phyloP scores from a whole-genome alignment of 2,329 filamentous ascomycete genomes.

The Colletotrichum tropicale region DNA sequence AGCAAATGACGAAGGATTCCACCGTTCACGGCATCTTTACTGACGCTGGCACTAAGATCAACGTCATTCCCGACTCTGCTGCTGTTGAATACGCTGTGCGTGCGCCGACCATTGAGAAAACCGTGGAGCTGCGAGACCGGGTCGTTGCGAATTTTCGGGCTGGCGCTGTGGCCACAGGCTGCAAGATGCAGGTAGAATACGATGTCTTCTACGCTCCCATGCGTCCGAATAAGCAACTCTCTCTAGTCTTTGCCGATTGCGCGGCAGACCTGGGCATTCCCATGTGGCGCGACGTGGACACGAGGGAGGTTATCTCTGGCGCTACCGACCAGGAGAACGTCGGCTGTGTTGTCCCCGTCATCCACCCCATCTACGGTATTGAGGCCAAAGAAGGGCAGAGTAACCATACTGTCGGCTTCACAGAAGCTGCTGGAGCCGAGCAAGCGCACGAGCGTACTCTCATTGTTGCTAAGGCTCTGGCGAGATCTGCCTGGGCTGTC shows the following conservation, averaged over 20 bases:
- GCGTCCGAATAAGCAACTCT: neutral
- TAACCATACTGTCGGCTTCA: neutral
- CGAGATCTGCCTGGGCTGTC: neutral
- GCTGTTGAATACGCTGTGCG: neutral
- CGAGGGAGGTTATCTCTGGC: neutral
- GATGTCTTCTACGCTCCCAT: neutral
- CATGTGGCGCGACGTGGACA: neutral
- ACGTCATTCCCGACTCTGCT: neutral
- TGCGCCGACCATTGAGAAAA: neutral
- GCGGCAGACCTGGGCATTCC: neutral
- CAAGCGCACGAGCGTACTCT: neutral
- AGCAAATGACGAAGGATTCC: slow-evolving; percentile 52
- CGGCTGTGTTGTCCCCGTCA: neutral
- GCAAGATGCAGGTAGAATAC: neutral
- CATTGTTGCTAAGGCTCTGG: neutral
- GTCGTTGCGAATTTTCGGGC: neutral
- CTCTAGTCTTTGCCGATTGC: neutral
- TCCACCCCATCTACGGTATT: neutral
- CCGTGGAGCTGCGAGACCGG: neutral
- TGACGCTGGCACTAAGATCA: neutral
- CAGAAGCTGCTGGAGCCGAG: neutral
- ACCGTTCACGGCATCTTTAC: slow-evolving; percentile 42
- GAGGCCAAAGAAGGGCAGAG: neutral
- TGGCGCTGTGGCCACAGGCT: neutral
- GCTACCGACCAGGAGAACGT: neutral